Percentiles rank a stretch among this genome's conserved stretches.
These are phyloP conservation scores for Alnus rubra DNA, from an alignment of 306 rosid species.

Conservation along the genomic window DNA sequence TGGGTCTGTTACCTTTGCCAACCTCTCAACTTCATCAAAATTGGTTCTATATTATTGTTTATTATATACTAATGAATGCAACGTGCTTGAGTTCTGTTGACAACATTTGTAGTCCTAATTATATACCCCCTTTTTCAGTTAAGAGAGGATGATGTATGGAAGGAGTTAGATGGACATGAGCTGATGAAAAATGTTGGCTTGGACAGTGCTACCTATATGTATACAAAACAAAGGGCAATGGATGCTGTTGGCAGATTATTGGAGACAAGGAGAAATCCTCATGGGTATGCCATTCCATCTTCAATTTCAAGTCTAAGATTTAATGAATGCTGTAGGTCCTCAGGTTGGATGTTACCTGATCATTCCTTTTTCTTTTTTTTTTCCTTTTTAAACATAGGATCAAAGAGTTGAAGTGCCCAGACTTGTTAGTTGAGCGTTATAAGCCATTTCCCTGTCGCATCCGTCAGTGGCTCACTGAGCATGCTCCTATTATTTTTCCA, in stretches of 20 bases:
- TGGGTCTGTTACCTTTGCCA: conserved; percentile 62
- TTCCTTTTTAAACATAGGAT: conserved; percentile 43
- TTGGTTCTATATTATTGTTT: background rate
- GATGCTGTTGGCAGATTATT: conserved; percentile 49
- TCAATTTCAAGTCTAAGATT: conserved; percentile 15
- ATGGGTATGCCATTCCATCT: conserved; percentile 52
- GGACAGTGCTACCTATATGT: conserved; percentile 42
- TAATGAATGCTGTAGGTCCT: conserved; percentile 17
- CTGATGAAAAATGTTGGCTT: conserved; percentile 36
- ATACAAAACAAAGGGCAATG: conserved; percentile 59
- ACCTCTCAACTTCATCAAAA: conserved; percentile 16
- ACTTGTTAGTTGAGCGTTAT: conserved; percentile 55
- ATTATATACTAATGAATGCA: background rate
- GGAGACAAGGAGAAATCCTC: conserved; percentile 54
- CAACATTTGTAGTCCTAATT: conserved; percentile 17
- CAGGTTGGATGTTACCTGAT: conserved; percentile 3
- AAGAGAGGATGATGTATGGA: conserved; percentile 61
- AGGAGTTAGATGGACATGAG: conserved; percentile 40
- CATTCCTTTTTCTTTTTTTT: background rate
- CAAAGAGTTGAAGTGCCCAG: conserved; percentile 85
- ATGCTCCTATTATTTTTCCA: conserved; percentile 49
- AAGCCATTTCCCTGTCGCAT: conserved; percentile 65
- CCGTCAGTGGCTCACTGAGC: conserved; percentile 60
- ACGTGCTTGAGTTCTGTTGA: conserved; percentile 14
- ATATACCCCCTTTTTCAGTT: conserved; percentile 45